Conservation (phyloP, 768 basidiomycete genomes). For the Tricholomella constricta region DNA sequence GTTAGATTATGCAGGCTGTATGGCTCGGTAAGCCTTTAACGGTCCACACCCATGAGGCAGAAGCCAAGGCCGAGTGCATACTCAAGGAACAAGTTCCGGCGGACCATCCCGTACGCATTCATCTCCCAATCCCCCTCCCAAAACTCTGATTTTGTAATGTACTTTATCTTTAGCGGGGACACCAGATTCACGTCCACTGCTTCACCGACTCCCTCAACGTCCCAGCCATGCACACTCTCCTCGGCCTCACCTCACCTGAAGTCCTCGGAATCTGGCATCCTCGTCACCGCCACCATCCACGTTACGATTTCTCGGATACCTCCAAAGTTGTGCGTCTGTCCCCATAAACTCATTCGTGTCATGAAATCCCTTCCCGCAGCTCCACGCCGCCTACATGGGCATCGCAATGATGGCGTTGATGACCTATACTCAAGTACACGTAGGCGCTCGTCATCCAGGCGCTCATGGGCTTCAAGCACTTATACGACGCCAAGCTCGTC, state of each 20-base stretch:
- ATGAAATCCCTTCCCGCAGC: slow-evolving; percentile 33
- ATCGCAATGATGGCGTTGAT: slow-evolving; percentile 90
- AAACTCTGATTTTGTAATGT: no score
- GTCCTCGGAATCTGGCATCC: slow-evolving; percentile 67
- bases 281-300: slow-evolving; percentile 87
- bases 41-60: slow-evolving; percentile 86
- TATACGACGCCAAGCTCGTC: slow-evolving; percentile 86
- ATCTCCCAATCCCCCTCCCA: no score
- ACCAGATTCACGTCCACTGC: slow-evolving; percentile 83
- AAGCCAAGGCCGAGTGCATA: slow-evolving; percentile 78
- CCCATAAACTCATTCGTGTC: not conserved
- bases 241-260: slow-evolving; percentile 27
- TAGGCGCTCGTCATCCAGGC: slow-evolving; percentile 95
- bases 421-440: slow-evolving; percentile 92
- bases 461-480: slow-evolving; percentile 90
- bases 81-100: slow-evolving; percentile 74
- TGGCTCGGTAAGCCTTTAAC: slow-evolving; percentile 74
- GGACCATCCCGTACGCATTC: slow-evolving; percentile 62
- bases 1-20: slow-evolving; percentile 72
- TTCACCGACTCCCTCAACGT: slow-evolving; percentile 79
- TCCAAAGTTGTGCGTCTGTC: slow-evolving; percentile 71
- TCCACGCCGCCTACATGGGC: slow-evolving; percentile 69
- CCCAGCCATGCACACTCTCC: not conserved
- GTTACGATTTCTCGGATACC: slow-evolving; percentile 89
- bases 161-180: no score